These are phyloP conservation scores for Stenogyne calaminthoides DNA, from an alignment of 305 asterid species.

Conservation along the genomic window DNA sequence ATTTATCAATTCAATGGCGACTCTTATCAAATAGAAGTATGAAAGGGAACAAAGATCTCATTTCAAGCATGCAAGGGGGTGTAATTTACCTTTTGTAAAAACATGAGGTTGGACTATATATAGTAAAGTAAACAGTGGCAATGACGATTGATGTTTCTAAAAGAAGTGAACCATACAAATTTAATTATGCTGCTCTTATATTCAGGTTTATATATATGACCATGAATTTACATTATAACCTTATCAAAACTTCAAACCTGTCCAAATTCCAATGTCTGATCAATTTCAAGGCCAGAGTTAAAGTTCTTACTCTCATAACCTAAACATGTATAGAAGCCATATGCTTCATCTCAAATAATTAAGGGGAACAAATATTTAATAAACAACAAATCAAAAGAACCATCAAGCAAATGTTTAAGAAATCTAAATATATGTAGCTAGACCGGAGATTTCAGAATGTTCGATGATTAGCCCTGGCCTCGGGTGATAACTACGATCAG, in stretches of 20 bases:
- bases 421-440: not conserved
- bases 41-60: too few relatives aligned
- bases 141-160: not conserved
- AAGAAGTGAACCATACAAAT: not conserved
- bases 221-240: not conserved
- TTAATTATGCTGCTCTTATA: not conserved
- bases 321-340: not conserved
- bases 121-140: too few relatives aligned
- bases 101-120: too few relatives aligned
- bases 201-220: not conserved
- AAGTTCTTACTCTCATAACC: not conserved
- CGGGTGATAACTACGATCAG: constrained; percentile 55
- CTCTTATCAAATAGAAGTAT: too few relatives aligned
- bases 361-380: not conserved
- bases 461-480: constrained; percentile 18
- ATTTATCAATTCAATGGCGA: too few relatives aligned
- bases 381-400: not conserved
- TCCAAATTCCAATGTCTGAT: not conserved
- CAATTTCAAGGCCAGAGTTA: not conserved
- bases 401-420: not conserved
- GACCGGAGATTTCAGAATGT: not conserved
- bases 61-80: too few relatives aligned
- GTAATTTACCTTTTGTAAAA: not conserved
- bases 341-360: not conserved
- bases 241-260: not conserved